Evolutionary conservation across 2,329 filamentous ascomycete species (phyloP), one percentile per base, ranked within the genome.

Genomic region (Exserohilum rostratum): DNA sequence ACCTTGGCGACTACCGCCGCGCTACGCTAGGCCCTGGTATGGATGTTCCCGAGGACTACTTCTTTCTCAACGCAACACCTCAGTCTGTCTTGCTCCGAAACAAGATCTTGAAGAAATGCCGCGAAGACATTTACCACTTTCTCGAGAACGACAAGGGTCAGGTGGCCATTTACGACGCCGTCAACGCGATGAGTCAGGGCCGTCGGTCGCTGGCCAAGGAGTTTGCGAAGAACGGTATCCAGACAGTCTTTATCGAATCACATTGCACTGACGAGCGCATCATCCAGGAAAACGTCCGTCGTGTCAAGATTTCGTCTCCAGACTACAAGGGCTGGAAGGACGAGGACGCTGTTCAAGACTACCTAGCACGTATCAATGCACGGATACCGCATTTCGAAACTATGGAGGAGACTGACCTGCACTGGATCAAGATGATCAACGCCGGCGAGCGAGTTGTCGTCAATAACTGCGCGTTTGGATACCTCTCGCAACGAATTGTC

Each of bases 351-450:
- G 93, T 96, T 27, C 88, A 90, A 69, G 87, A 97, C 67, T 99
- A 99, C 70, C 84, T 99, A 34, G 85, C 87, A 59, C 88, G 95
- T 46, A 98, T 99, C 70, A 88, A 91, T 60, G 88, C 90, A 66
- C 91, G 95, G 65, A 99, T 99, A 55, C 95, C 95, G 17, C 88
- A 93, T 55, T 99, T 96, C 66, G 93, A 99, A 78, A 96, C 91
- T 1, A 98, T 99, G 92, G 85, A 93, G 67, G 95, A 99, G 75
- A 83, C 84, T 27, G 93, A 98, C 63, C 83, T 99, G 60, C 96
- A 98, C 74, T 99, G 93, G 78, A 93, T 99, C 79, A 97, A 96
- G 80, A 97, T 99, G 93, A 96, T 98, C 73, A 99, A 99, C 66
- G 95, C 95, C 6, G 95, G 95, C 39, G 87, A 93, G 70, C 87